Conservation (phyloP, 202 grass and related monocot species). For the Schoenoplectus tabernaemontani region DNA sequence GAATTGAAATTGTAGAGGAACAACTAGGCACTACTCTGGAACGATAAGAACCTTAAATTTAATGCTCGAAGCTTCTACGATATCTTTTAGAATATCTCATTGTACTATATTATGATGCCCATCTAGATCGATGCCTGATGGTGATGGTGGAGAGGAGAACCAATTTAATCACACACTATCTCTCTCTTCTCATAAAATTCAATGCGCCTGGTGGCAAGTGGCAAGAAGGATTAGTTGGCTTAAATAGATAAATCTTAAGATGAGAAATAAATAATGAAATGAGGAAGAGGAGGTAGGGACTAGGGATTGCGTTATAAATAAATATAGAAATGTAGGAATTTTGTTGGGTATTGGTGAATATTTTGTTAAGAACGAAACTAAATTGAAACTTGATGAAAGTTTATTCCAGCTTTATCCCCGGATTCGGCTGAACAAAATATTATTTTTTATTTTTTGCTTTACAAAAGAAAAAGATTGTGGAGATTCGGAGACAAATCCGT, state of each 20-base stretch:
- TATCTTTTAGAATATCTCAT: conserved; percentile 13
- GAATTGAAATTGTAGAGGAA: background rate
- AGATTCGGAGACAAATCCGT: background rate
- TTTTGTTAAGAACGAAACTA: background rate
- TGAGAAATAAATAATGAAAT: background rate
- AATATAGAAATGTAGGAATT: background rate
- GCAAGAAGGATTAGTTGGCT: background rate
- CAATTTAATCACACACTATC: background rate
- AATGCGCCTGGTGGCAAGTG: background rate
- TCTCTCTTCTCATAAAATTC: background rate
- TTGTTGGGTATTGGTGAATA: background rate
- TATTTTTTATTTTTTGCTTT: background rate
- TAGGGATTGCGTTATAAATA: too few relatives aligned
- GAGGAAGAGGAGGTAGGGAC: background rate
- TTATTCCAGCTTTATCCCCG: background rate
- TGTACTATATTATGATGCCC: background rate
- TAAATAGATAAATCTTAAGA: background rate
- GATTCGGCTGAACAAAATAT: background rate
- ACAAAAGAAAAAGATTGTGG: background rate
- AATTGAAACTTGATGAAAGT: conserved; percentile 3
- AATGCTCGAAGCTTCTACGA: conserved; percentile 12
- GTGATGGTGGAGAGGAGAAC: background rate
- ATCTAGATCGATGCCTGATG: background rate
- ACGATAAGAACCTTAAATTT: background rate
- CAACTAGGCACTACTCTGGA: background rate